Conservation (phyloP, 179 eudicot species). For the Carnegiea gigantea region DNA sequence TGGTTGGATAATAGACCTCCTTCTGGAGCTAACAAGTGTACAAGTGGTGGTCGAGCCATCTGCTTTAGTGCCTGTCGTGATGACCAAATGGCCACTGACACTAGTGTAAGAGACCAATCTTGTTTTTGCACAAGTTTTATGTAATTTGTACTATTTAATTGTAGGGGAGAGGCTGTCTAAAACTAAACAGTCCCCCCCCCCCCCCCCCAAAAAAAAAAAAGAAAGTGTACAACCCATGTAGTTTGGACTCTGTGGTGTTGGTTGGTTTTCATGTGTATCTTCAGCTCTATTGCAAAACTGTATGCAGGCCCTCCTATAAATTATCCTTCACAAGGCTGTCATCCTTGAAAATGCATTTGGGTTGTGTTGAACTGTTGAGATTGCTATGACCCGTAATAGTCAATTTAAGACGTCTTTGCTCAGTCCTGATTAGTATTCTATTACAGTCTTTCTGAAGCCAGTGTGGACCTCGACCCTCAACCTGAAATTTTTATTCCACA, state of each 20-base stretch:
- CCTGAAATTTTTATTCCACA: neutral
- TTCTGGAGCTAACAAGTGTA: slow-evolving; percentile 55
- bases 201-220: neutral
- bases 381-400: neutral
- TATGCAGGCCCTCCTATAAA: neutral
- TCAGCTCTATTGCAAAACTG: slow-evolving; percentile 13
- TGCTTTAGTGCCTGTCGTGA: slow-evolving; percentile 81
- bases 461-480: neutral
- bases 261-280: neutral
- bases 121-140: neutral
- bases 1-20: slow-evolving; percentile 60
- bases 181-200: neutral
- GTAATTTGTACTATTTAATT: neutral
- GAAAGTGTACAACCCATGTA: neutral
- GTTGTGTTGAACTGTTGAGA: slow-evolving; percentile 1
- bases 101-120: slow-evolving; percentile 43
- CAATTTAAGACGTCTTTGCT: neutral
- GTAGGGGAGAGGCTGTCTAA: neutral
- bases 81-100: slow-evolving; percentile 73
- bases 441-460: neutral
- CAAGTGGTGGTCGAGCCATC: slow-evolving; percentile 68
- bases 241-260: neutral
- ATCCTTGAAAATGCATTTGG: neutral
- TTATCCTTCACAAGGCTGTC: neutral
- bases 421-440: neutral